These are phyloP conservation scores for Fusarium illudens DNA, from an alignment of 2,329 filamentous ascomycete genomes.

Conservation along the genomic window DNA sequence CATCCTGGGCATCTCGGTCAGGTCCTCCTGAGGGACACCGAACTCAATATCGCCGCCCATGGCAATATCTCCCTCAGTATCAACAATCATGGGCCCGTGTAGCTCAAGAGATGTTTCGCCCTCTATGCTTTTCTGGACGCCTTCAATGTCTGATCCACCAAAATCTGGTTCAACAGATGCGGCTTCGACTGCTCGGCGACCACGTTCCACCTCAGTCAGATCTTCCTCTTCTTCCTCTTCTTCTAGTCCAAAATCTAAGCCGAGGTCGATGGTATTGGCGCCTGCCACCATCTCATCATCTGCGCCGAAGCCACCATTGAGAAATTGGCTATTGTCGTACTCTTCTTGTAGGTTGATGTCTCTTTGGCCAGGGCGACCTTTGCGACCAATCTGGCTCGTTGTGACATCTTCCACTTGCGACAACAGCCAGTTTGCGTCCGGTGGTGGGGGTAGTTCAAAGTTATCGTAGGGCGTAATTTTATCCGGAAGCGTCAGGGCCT, in stretches of 20 bases:
- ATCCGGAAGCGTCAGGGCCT: slow-evolving; percentile 88
- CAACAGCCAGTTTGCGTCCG: slow-evolving; percentile 85
- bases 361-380: slow-evolving; percentile 65
- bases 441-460: slow-evolving; percentile 78
- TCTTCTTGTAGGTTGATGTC: slow-evolving; percentile 76
- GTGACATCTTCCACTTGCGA: slow-evolving; percentile 74
- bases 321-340: slow-evolving; percentile 79
- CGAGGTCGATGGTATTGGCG: slow-evolving; percentile 74
- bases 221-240: slow-evolving; percentile 67
- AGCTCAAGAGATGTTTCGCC: slow-evolving; percentile 64
- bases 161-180: slow-evolving; percentile 74
- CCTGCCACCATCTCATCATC: slow-evolving; percentile 67
- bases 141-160: slow-evolving; percentile 68
- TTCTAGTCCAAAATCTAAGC: slow-evolving; percentile 78
- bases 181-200: slow-evolving; percentile 81
- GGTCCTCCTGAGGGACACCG: slow-evolving; percentile 68
- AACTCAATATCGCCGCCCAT: slow-evolving; percentile 70
- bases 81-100: slow-evolving; percentile 64
- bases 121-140: slow-evolving; percentile 63
- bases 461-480: slow-evolving; percentile 92
- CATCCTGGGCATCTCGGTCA: slow-evolving; percentile 60
- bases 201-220: slow-evolving; percentile 75
- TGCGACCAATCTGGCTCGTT: slow-evolving; percentile 62
- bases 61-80: slow-evolving; percentile 69
- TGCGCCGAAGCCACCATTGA: slow-evolving; percentile 70